Base-by-base conservation (phyloP, 257 asterid species). In the Mentha longifolia region DNA sequence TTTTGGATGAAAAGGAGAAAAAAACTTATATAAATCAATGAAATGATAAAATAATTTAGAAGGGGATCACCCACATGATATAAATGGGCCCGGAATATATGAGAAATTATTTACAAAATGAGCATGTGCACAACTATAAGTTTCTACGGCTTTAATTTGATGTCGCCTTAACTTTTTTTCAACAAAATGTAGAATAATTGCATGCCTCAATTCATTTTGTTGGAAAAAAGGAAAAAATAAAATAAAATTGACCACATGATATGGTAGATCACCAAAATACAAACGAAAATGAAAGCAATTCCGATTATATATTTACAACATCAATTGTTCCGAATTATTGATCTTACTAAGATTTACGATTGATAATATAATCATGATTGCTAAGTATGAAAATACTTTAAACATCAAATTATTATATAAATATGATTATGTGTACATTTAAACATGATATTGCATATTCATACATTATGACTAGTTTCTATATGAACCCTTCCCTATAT, bases 51-150 rank as follows among this genome's bases (percentile, higher is more conserved):
- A 61, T 39, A 11, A 10, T 60, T 33, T 16, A 7, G 28, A 60
- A 60, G 1, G 61, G 63, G 64, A 57, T 39, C 64, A 67, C 62
- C 43, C 72, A 77, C 78, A 61, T 78, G 82, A 20, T 22, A 63
- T 16, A 67, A 68, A 68, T 75, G 80, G 80, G 19, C 65, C 80
- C 50, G 15, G 10, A 9, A 17, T 55, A 22, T 19, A 4, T 28
- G 33, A 70, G 46, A 77, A 73, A 19, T 55, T 61, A 63, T 67
- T 67, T 65, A 22, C 57, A 78, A 33, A 55, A 63, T 52, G 31
- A 28, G 31, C 57, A 78, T 77, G 82, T 73, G 75, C 68, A 55
- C 61, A 35, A 42, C 47, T 75, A 73, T 68, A 54, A 67, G 70
- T 67, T 62, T 47, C 35, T 57, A 31, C 72, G 66, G 54, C 75